Conservation (phyloP, 805 yeast species). For the Millerozyma acaciae region DNA sequence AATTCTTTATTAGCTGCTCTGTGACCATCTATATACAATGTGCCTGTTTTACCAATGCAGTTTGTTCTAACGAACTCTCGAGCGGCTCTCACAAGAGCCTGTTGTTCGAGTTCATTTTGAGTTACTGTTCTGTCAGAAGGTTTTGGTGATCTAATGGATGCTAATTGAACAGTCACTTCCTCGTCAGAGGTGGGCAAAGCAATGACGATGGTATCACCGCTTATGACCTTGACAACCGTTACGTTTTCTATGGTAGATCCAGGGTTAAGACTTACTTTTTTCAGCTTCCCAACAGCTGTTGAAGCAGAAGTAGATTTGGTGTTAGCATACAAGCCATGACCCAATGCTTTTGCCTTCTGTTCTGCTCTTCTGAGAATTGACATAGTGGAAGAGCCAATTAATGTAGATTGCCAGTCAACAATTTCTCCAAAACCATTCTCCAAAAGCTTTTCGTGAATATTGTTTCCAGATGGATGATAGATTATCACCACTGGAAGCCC, state of each 20-base stretch:
- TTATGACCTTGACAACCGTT: conserved; percentile 55
- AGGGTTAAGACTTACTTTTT: conserved; percentile 24
- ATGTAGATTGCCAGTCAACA: conserved; percentile 73
- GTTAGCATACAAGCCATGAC: conserved; percentile 52
- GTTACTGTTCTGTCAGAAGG: conserved; percentile 51
- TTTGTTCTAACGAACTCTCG: conserved; percentile 68
- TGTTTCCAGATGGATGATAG: conserved; percentile 69
- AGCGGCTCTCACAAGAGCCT: conserved; percentile 60
- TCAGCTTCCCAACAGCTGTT: conserved; percentile 10
- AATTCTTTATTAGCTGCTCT: conserved; percentile 54
- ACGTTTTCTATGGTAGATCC: conserved; percentile 52
- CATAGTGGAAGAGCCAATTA: conserved; percentile 67
- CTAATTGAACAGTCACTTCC: conserved; percentile 66
- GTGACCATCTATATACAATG: conserved; percentile 57
- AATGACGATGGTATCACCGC: conserved; percentile 63
- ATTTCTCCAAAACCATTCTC: conserved; percentile 70
- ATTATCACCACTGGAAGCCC: conserved; percentile 59
- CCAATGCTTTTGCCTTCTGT: conserved; percentile 54
- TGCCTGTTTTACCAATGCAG: conserved; percentile 68
- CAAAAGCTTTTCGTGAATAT: conserved; percentile 63
- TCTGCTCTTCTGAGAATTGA: conserved; percentile 59
- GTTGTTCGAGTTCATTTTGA: conserved; percentile 29
- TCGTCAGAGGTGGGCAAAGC: conserved; percentile 45
- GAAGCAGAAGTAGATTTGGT: conserved; percentile 20
- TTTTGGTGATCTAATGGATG: conserved; percentile 75